A percentile compares a stretch with the other conserved stretches of the same genome.
Conservation (phyloP, 495 filamentous ascomycete genomes). For the Penicillium pancosmium region DNA sequence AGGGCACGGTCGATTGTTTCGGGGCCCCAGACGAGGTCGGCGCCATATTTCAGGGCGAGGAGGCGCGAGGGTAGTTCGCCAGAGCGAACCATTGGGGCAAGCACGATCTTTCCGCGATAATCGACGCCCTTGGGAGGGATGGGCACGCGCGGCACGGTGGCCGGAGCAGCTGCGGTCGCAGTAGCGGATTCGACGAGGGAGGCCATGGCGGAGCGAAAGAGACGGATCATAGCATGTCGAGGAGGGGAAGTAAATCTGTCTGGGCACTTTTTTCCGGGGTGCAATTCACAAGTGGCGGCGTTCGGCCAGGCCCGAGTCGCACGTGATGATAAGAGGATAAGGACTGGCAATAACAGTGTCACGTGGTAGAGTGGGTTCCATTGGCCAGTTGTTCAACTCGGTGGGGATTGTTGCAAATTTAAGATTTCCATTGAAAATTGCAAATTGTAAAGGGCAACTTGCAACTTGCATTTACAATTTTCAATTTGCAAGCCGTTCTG, state of each 20-base stretch:
- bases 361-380: too few species aligned
- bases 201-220: conserved; percentile 56
- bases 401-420: not conserved
- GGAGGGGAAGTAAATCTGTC: conserved; percentile 9
- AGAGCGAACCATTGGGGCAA: conserved; percentile 96
- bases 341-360: not conserved
- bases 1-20: conserved; percentile 91
- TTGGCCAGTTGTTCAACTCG: too few species aligned
- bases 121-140: conserved; percentile 90
- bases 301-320: conserved; percentile 28
- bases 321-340: conserved; percentile 32
- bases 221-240: conserved; percentile 48
- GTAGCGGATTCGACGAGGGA: conserved; percentile 43
- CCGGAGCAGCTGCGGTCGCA: conserved; percentile 10
- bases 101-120: conserved; percentile 88
- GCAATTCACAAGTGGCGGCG: not conserved
- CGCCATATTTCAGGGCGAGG: conserved; percentile 87
- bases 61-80: conserved; percentile 92
- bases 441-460: not conserved
- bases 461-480: not conserved
- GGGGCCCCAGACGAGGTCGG: conserved; percentile 96
- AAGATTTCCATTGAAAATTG: not conserved
- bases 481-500: not conserved
- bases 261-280: conserved; percentile 10
- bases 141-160: conserved; percentile 58